Conservation (phyloP, 2,329 filamentous ascomycete species). For the Monosporascus sp. region DNA sequence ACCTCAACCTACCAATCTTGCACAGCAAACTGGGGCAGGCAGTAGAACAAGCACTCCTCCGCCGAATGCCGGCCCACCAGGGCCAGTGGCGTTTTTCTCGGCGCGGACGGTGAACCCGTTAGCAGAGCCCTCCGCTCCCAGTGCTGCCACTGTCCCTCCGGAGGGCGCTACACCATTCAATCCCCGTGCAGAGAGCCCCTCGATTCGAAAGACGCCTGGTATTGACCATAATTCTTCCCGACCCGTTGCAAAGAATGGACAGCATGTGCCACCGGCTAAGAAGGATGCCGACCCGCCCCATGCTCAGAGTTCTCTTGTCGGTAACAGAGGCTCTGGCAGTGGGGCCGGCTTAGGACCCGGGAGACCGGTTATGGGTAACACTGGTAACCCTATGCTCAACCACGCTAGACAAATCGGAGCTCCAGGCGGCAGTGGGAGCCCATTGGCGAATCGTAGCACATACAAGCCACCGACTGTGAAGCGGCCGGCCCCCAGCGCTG, state of each 20-base stretch:
- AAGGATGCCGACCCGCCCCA: constrained; percentile 22
- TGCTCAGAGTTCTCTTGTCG: not conserved
- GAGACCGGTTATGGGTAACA: constrained; percentile 30
- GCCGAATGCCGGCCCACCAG: constrained; percentile 25
- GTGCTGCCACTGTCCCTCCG: constrained; percentile 35
- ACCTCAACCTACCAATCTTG: constrained; percentile 12
- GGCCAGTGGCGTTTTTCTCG: constrained; percentile 62
- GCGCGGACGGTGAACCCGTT: constrained; percentile 58
- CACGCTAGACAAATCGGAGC: constrained; percentile 54
- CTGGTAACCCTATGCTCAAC: constrained; percentile 50
- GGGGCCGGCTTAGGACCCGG: constrained; percentile 8
- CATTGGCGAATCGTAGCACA: constrained; percentile 51
- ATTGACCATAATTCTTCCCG: constrained; percentile 76
- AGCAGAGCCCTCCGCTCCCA: constrained; percentile 41
- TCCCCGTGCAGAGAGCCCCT: constrained; percentile 71
- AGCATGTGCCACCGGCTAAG: constrained; percentile 42
- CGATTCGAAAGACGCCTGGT: constrained; percentile 82
- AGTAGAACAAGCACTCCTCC: constrained; percentile 25
- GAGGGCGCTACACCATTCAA: constrained; percentile 58
- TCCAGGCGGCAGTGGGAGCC: constrained; percentile 48
- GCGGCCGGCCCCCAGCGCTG: constrained; percentile 32
- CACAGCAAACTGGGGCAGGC: constrained; percentile 20
- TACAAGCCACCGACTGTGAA: constrained; percentile 58
- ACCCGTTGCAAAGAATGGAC: constrained; percentile 57
- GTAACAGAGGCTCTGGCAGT: constrained; percentile 5